Base-by-base conservation (phyloP, 371 early-diverging fungal genomes). In the Mortierella sp. region DNA sequence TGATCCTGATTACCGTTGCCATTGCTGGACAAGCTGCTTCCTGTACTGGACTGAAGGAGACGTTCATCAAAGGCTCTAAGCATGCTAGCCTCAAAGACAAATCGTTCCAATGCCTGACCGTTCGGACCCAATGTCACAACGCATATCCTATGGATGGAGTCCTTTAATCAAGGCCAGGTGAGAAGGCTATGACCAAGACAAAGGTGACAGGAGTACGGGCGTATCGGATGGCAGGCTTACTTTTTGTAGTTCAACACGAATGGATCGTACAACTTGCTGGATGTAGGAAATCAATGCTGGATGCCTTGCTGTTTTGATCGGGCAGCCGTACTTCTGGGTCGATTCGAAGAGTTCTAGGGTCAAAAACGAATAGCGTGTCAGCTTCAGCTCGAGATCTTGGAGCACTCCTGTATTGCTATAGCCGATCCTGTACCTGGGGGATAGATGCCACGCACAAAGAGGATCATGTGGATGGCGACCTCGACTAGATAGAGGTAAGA, bases 391-490 rank as follows among this genome's bases (percentile, higher is more conserved):
- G 10, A 34, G 4, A 34, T 34, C n/a, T n/a, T n/a, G n/a, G n/a
- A n/a, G n/a, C n/a, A n/a, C n/a, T n/a, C 39, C 39, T 39, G 7
- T 13, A 41, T 29, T 43, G 7, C 44, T 24, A 16, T 3, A 44
- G 44, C 3, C n/a, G 16, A n/a, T 27, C 0, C n/a, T 41, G 14
- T 74, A 68, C 76, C 76, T 57, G 76, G 76, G 17, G 76, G 76
- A 29, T 74, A 74, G 31, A 74, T 60, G 12, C 68, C 76, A 12
- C 76, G 68, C 21, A 67, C 57, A 55, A 60, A 74, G 19, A 74
- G 60, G 16, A 74, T 74, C 57, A 68, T 44, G 49, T 74, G 76
- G n/a, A 74, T 57, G 40, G 76, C 76, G 16, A 67, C 76, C 43
- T 74, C 76, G 22, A 74, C 76, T 74, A 14, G n/a, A n/a, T n/a